Percentiles rank a stretch among this genome's conserved stretches.
phyloP scores from a whole-genome alignment of 352 stramenopile genomes.

The Pythium phragmitis region DNA sequence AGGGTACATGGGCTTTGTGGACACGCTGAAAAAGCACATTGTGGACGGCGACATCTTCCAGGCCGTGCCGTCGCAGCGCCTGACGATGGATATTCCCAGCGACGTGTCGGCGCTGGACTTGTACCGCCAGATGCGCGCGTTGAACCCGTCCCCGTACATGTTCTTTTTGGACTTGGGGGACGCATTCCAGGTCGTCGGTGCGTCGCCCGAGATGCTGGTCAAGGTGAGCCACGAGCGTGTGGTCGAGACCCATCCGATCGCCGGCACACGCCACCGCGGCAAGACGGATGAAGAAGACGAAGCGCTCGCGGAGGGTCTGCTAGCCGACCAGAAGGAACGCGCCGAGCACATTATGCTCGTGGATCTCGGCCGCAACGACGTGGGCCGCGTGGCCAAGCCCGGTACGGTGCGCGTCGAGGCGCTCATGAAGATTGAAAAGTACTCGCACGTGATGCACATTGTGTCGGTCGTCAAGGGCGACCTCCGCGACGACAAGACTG shows the following conservation, averaged over 20 bases:
- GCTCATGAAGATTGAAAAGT: conserved; percentile 91
- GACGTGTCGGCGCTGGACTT: conserved; percentile 75
- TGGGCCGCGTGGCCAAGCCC: conserved; percentile 81
- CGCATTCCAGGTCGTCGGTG: conserved; percentile 86
- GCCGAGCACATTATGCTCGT: conserved; percentile 93
- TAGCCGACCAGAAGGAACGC: conserved; percentile 88
- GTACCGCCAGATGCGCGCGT: conserved; percentile 87
- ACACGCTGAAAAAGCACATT: conserved; percentile 87
- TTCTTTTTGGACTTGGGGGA: conserved; percentile 85
- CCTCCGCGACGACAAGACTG: conserved; percentile 72
- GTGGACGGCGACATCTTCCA: conserved; percentile 91
- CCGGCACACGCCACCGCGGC: conserved; percentile 83
- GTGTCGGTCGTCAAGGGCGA: conserved; percentile 87
- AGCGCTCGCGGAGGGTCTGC: conserved; percentile 71
- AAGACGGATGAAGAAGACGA: conserved; percentile 86
- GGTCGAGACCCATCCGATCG: conserved; percentile 89
- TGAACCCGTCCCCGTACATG: conserved; percentile 91
- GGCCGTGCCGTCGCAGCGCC: conserved; percentile 81
- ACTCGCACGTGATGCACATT: conserved; percentile 93
- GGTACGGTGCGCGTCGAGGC: conserved; percentile 80
- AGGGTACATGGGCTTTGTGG: conserved; percentile 87
- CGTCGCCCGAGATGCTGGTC: conserved; percentile 88
- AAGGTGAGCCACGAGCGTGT: conserved; percentile 84
- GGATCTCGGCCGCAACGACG: conserved; percentile 89
- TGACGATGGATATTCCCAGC: conserved; percentile 64